These are phyloP conservation scores for Leishmania amazonensis DNA, from an alignment of 208 protist genomes.

Conservation along the genomic window DNA sequence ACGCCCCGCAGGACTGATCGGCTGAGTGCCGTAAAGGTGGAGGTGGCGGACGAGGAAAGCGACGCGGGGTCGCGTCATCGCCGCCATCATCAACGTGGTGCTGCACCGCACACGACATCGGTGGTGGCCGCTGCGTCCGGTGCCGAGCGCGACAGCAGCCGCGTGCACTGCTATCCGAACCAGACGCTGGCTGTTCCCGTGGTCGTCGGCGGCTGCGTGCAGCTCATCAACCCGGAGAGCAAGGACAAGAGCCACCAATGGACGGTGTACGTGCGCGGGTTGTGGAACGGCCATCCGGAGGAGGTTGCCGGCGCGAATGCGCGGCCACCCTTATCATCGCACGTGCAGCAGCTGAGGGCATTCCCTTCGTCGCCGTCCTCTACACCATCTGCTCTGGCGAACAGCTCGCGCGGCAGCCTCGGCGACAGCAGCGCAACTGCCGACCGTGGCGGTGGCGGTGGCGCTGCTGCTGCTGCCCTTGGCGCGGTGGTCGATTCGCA, in stretches of 20 bases:
- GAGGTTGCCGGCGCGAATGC: conserved; percentile 14
- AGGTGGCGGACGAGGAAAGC: conserved; percentile 1
- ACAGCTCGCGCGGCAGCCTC: background rate
- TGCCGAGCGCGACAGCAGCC: background rate
- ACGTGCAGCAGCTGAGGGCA: background rate
- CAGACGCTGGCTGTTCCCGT: conserved; percentile 52
- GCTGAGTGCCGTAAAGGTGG: conserved; percentile 7
- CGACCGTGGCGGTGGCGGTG: conserved; percentile 6
- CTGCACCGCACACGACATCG: background rate
- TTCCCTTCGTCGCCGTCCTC: background rate
- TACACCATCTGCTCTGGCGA: background rate
- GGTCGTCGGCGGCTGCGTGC: conserved; percentile 74
- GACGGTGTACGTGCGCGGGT: conserved; percentile 89
- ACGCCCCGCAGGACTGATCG: background rate
- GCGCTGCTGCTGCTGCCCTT: background rate
- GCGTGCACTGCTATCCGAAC: conserved; percentile 1
- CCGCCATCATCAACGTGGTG: background rate
- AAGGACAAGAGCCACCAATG: conserved; percentile 79
- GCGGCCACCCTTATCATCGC: conserved; percentile 2
- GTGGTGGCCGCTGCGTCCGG: background rate
- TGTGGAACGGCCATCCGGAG: conserved; percentile 64
- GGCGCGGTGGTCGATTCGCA: conserved; percentile 15
- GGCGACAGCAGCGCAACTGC: background rate
- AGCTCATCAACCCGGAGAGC: conserved; percentile 66
- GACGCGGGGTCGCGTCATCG: background rate